Conservation (phyloP, 2,329 filamentous ascomycete species). For the Aphanoascus verrucosus region DNA sequence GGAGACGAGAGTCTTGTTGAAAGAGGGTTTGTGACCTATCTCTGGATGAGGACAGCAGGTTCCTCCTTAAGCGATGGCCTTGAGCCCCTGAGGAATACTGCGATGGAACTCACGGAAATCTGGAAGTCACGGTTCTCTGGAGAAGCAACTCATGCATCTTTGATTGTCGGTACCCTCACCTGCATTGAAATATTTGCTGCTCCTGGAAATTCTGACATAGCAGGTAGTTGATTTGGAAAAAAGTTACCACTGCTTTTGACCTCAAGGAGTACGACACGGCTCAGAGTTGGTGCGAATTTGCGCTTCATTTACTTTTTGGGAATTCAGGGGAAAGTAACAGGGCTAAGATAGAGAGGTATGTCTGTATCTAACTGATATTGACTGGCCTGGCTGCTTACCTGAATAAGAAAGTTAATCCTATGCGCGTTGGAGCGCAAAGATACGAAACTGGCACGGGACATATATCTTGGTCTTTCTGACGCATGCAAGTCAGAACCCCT, state of each 20-base stretch:
- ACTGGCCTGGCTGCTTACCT: constrained; percentile 11
- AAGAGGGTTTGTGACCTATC: constrained; percentile 54
- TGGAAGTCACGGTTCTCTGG: constrained; percentile 43
- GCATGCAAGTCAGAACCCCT: constrained; percentile 49
- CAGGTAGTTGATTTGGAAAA: constrained; percentile 67
- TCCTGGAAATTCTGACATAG: constrained; percentile 8
- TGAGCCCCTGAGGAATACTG: constrained; percentile 19
- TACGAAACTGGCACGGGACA: constrained; percentile 42
- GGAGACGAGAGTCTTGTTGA: constrained; percentile 54
- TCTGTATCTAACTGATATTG: not conserved
- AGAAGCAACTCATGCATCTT: constrained; percentile 46
- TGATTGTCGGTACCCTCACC: constrained; percentile 28
- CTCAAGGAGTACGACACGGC: constrained; percentile 45
- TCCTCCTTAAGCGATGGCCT: constrained; percentile 26
- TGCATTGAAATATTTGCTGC: not conserved
- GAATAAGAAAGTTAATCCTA: constrained; percentile 57
- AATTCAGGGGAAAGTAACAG: constrained; percentile 55
- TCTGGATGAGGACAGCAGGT: constrained; percentile 52
- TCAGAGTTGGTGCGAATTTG: constrained; percentile 60
- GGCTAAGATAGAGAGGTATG: constrained; percentile 56
- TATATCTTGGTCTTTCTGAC: constrained; percentile 51
- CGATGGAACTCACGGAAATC: constrained; percentile 33
- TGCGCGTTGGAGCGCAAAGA: constrained; percentile 55
- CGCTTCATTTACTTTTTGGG: constrained; percentile 56
- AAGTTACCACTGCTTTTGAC: constrained; percentile 50